These are phyloP conservation scores for Rhodosporidiobolus sp. DNA, from an alignment of 768 basidiomycete species.

Conservation along the genomic window DNA sequence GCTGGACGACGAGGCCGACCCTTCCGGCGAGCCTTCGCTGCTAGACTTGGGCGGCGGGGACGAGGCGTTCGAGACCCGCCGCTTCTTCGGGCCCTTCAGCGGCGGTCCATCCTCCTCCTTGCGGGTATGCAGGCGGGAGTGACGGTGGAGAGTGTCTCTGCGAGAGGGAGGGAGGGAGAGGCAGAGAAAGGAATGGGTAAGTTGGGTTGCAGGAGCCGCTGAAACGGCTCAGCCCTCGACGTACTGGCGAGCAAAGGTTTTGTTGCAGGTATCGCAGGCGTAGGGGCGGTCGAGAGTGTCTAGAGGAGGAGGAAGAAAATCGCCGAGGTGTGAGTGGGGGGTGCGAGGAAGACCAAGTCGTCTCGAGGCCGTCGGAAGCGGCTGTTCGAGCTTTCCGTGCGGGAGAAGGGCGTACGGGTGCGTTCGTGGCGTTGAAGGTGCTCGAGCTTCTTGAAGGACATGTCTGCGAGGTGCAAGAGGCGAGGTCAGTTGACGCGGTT, in stretches of 20 bases:
- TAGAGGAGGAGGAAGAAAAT: background rate
- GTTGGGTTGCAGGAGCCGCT: background rate
- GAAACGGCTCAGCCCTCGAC: background rate
- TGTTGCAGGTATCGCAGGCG: slow-evolving; percentile 40
- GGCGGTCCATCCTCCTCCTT: slow-evolving; percentile 29
- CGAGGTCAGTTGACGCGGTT: slow-evolving; percentile 57
- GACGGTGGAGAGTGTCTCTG: slow-evolving; percentile 45
- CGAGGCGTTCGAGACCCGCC: slow-evolving; percentile 14
- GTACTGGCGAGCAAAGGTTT: slow-evolving; percentile 45
- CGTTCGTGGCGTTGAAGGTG: slow-evolving; percentile 43
- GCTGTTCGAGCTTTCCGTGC: background rate
- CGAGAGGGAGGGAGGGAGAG: background rate
- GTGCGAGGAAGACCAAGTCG: background rate
- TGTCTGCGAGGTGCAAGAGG: slow-evolving; percentile 5
- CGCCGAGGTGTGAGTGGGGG: background rate
- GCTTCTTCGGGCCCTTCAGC: slow-evolving; percentile 23
- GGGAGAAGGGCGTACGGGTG: slow-evolving; percentile 35
- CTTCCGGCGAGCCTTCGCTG: background rate
- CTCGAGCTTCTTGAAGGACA: slow-evolving; percentile 42
- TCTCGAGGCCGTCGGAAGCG: too few species aligned
- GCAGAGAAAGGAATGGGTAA: background rate
- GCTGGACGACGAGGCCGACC: slow-evolving; percentile 12
- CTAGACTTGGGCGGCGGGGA: background rate
- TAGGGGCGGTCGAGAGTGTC: slow-evolving; percentile 44
- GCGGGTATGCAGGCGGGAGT: slow-evolving; percentile 39